Percentiles rank a stretch among this genome's conserved stretches.
Evolutionary conservation across 2,329 filamentous ascomycete species (phyloP).

Genomic region (Colletotrichum sp.): DNA sequence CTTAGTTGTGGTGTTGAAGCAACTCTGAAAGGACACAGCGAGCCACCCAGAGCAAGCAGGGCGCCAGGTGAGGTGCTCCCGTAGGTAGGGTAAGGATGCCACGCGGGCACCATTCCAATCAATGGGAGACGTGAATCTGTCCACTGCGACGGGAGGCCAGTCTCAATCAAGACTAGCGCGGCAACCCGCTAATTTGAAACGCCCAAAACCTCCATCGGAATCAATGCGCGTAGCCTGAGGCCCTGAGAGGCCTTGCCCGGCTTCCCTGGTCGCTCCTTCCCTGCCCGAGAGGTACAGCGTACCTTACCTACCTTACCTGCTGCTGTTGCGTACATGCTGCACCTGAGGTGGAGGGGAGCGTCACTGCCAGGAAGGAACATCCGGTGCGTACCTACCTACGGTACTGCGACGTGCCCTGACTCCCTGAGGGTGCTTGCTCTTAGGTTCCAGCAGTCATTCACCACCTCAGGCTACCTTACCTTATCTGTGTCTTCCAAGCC

Average conservation of each 20-base stretch:
- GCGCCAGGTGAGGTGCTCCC: not conserved
- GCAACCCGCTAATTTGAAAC: constrained; percentile 24
- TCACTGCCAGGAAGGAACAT: not conserved
- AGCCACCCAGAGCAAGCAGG: not conserved
- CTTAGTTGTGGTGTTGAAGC: not conserved
- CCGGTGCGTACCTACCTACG: not conserved
- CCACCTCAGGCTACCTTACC: not conserved
- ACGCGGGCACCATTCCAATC: constrained; percentile 15
- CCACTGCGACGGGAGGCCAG: constrained; percentile 2
- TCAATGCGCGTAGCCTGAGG: constrained; percentile 17
- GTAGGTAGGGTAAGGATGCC: not conserved
- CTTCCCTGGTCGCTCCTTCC: not conserved
- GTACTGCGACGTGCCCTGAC: not conserved
- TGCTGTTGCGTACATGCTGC: not conserved
- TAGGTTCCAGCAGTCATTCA: not conserved
- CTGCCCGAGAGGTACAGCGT: not conserved
- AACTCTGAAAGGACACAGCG: not conserved
- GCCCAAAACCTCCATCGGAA: constrained; percentile 21
- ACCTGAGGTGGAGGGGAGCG: not conserved
- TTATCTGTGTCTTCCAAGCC: not conserved
- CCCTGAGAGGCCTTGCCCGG: not conserved
- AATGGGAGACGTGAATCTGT: constrained; percentile 21
- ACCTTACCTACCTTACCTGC: not conserved
- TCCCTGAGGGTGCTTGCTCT: not conserved
- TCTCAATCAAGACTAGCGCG: constrained; percentile 16